Evolutionary conservation across 2,329 filamentous ascomycete species (phyloP).

Genomic region (Parascedosporium putredinis): DNA sequence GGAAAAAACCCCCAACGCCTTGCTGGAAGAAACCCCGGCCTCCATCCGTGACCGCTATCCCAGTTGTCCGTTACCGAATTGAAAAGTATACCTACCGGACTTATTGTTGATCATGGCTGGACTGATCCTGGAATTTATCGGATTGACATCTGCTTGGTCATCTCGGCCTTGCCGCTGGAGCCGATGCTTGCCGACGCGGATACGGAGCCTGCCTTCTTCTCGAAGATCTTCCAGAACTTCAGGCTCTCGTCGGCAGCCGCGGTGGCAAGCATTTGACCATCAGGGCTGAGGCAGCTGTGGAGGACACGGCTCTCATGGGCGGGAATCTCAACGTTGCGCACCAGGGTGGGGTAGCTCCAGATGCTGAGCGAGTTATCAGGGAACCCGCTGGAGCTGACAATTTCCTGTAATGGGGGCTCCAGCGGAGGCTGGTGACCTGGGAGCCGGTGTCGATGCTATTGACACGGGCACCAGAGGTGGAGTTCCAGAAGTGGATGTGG

Average conservation of each 20-base stretch:
- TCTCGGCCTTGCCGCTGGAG: conserved; percentile 67
- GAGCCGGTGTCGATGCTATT: conserved; percentile 99
- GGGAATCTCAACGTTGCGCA: conserved; percentile 95
- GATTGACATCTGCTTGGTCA: conserved; percentile 93
- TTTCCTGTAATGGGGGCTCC: conserved; percentile 96
- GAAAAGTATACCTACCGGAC: conserved; percentile 9
- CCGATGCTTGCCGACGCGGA: conserved; percentile 55
- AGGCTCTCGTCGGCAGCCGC: conserved; percentile 92
- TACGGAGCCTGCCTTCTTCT: conserved; percentile 81
- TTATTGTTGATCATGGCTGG: neutral
- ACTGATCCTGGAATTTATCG: conserved; percentile 39
- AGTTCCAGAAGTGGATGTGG: conserved; percentile 99
- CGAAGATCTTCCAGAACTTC: conserved; percentile 99
- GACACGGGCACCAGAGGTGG: conserved; percentile 89
- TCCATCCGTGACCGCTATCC: neutral
- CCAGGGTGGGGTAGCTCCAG: conserved; percentile 96
- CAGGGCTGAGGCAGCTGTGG: conserved; percentile 92
- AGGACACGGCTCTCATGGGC: conserved; percentile 94
- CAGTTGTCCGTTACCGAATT: neutral
- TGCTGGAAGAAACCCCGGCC: conserved; percentile 30
- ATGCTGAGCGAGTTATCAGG: conserved; percentile 99
- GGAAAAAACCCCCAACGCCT: conserved; percentile 37
- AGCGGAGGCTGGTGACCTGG: conserved; percentile 90
- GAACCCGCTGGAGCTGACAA: conserved; percentile 94
- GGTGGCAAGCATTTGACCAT: conserved; percentile 95